These are phyloP conservation scores for Solanum bulbocastanum DNA, from an alignment of 257 asterid genomes.

Conservation along the genomic window DNA sequence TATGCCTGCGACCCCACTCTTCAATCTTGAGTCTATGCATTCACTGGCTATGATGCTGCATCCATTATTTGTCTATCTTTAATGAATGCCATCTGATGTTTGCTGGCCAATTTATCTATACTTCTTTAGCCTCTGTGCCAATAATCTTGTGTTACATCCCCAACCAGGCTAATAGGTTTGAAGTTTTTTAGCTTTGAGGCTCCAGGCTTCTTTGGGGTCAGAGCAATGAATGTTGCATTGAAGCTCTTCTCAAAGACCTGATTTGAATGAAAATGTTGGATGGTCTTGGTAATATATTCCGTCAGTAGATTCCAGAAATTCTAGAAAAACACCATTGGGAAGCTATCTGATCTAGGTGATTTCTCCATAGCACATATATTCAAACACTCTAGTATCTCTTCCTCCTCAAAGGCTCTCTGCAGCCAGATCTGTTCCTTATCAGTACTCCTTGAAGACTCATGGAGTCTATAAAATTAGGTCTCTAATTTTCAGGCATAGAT, in stretches of 20 bases:
- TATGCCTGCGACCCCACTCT: not conserved
- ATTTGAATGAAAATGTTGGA: not conserved
- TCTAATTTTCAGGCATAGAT: not conserved
- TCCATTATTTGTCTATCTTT: not conserved
- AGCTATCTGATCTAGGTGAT: not conserved
- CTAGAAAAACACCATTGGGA: not conserved
- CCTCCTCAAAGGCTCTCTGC: not conserved
- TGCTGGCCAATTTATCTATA: not conserved
- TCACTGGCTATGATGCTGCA: not conserved
- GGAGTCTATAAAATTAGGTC: not conserved
- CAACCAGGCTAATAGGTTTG: not conserved
- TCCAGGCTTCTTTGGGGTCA: not conserved
- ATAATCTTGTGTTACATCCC: not conserved
- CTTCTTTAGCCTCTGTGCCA: not conserved
- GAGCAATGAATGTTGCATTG: not conserved
- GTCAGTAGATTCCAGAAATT: not conserved
- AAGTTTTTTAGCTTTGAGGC: not conserved
- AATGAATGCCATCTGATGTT: not conserved
- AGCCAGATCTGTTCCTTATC: not conserved
- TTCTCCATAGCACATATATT: not conserved
- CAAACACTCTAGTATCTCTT: not conserved
- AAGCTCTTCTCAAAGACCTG: not conserved
- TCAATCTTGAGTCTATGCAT: not conserved
- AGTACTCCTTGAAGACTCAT: not conserved
- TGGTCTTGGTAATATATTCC: not conserved